These are phyloP conservation scores for Dryas octopetala DNA, from an alignment of 306 rosid genomes.

Conservation along the genomic window DNA sequence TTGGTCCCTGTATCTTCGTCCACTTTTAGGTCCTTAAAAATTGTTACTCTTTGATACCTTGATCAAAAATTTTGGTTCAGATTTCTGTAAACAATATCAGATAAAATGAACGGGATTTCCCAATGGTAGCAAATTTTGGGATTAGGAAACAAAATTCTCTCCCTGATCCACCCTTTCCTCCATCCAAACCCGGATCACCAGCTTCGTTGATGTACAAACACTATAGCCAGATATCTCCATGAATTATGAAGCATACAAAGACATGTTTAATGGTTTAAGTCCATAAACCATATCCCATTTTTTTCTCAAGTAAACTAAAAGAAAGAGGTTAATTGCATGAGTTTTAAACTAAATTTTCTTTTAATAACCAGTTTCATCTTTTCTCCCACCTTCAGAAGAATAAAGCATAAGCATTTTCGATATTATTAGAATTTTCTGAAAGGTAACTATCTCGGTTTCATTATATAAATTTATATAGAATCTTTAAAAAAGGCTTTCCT, in stretches of 20 bases:
- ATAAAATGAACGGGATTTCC: not conserved
- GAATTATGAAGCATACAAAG: not conserved
- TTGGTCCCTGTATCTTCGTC: not conserved
- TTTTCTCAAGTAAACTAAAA: no score
- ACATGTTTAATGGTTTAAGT: not conserved
- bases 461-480: no score
- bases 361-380: no score
- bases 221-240: not conserved
- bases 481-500: no score
- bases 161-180: not conserved
- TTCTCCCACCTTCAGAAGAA: no score
- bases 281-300: not conserved
- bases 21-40: not conserved
- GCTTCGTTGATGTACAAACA: not conserved
- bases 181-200: not conserved
- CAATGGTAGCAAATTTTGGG: not conserved
- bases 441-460: no score
- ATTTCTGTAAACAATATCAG: constrained; percentile 2
- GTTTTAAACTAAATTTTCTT: no score
- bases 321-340: no score
- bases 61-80: not conserved
- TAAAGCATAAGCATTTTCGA: no score
- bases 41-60: not conserved
- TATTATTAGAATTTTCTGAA: no score
- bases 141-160: constrained; percentile 2